A percentile compares a stretch with the other conserved stretches of the same genome.
These are phyloP conservation scores for Phytophthora cactorum DNA, from an alignment of 352 stramenopile species.

Conservation along the genomic window DNA sequence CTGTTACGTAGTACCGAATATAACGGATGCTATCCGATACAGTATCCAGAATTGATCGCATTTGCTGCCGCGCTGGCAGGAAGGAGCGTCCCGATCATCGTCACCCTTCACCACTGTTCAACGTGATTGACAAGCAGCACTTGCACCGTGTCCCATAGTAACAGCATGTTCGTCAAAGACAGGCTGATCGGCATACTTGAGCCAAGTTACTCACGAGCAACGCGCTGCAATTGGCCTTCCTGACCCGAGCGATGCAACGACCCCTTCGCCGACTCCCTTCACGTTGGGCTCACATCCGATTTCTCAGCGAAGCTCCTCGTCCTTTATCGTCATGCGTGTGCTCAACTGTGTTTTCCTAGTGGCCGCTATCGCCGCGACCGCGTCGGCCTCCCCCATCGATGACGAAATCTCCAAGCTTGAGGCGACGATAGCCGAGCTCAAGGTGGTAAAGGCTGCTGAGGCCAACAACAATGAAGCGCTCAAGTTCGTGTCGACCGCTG, in stretches of 20 bases:
- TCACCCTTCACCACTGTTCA: too few relatives aligned
- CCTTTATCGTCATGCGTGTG: slow-evolving; percentile 25
- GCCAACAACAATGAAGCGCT: slow-evolving; percentile 23
- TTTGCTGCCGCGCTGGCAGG: too few relatives aligned
- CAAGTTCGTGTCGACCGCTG: slow-evolving; percentile 26
- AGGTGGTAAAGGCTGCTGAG: slow-evolving; percentile 30
- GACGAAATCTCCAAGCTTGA: slow-evolving; percentile 37
- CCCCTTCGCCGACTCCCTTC: slow-evolving; percentile 9
- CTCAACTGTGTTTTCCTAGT: slow-evolving; percentile 28
- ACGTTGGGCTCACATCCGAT: slow-evolving; percentile 14
- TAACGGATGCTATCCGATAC: too few relatives aligned
- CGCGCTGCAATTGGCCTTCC: slow-evolving; percentile 9
- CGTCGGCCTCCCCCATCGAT: slow-evolving; percentile 24
- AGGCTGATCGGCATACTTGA: slow-evolving; percentile 8
- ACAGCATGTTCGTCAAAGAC: slow-evolving; percentile 13
- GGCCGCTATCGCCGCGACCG: slow-evolving; percentile 19
- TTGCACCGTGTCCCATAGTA: slow-evolving; percentile 8
- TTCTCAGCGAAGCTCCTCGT: slow-evolving; percentile 5
- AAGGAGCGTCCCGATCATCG: too few relatives aligned
- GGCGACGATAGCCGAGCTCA: slow-evolving; percentile 25
- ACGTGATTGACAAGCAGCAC: neutral
- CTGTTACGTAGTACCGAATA: too few relatives aligned
- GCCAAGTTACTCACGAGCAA: slow-evolving; percentile 9
- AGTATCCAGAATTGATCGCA: too few relatives aligned
- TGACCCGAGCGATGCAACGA: slow-evolving; percentile 27